Percentiles rank a stretch among this genome's conserved stretches.
Evolutionary conservation across 345 rosid species (phyloP).

Genomic region (Moringa oleifera): DNA sequence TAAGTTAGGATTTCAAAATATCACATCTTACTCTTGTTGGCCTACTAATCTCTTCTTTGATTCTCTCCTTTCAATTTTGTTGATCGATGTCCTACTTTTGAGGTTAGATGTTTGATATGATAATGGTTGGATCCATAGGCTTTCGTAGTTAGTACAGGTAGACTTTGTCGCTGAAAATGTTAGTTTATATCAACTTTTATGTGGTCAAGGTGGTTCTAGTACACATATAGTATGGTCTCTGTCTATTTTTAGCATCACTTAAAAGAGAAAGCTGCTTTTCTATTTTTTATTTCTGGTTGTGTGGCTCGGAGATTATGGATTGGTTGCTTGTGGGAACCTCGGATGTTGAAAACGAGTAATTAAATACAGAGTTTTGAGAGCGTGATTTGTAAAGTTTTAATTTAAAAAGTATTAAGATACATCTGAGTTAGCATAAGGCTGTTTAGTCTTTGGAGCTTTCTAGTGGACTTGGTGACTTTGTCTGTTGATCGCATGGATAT

Average conservation of each 20-base stretch:
- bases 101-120: conserved; percentile 16
- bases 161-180: conserved; percentile 20
- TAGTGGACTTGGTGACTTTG: conserved; percentile 2
- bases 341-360: conserved; percentile 9
- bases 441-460: neutral
- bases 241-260: conserved; percentile 30
- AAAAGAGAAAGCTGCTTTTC: conserved; percentile 19
- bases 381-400: conserved; percentile 11
- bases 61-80: conserved; percentile 9
- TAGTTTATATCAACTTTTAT: conserved; percentile 19
- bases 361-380: conserved; percentile 12
- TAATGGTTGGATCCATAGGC: conserved; percentile 14
- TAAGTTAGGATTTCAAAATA: conserved; percentile 23
- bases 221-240: conserved; percentile 17
- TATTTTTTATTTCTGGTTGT: conserved; percentile 15
- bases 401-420: conserved; percentile 12
- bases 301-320: conserved; percentile 20
- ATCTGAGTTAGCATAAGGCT: conserved; percentile 6
- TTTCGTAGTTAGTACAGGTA: conserved; percentile 26
- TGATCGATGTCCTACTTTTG: conserved; percentile 26
- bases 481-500: conserved; percentile 14
- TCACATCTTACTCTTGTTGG: neutral
- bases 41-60: conserved; percentile 5
- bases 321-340: conserved; percentile 19
- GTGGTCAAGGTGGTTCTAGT: conserved; percentile 10